Percentiles rank a stretch among this genome's conserved stretches.
phyloP scores from a whole-genome alignment of 805 yeast genomes.

The Candida broadrunensis region DNA sequence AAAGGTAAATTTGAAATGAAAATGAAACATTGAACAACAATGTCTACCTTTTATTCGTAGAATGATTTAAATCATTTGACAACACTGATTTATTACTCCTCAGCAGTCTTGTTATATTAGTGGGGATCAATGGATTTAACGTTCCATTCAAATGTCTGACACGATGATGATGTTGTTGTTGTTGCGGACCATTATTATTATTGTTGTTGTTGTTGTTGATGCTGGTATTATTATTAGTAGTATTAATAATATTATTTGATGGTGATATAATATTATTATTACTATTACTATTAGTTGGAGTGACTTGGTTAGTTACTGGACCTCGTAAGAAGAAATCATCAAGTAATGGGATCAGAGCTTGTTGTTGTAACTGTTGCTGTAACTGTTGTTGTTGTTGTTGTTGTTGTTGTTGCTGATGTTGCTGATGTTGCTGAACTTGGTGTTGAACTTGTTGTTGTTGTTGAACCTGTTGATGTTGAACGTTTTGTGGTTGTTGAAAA shows the following conservation, averaged over 20 bases:
- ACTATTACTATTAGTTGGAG: too few relatives aligned
- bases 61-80: too few relatives aligned
- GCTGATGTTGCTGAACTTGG: not conserved
- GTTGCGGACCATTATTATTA: constrained; percentile 1
- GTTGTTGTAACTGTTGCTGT: constrained; percentile 6
- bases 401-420: constrained; percentile 1
- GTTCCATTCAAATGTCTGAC: not conserved
- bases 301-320: too few relatives aligned
- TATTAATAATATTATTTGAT: not conserved
- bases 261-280: too few relatives aligned
- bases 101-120: not conserved
- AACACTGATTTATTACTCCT: not conserved
- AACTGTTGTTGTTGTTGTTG: constrained; percentile 4
- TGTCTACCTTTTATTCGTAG: too few relatives aligned
- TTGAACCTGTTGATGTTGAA: constrained; percentile 5
- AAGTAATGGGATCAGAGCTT: constrained; percentile 11
- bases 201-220: not conserved
- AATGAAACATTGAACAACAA: too few relatives aligned
- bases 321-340: constrained; percentile 23
- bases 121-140: not conserved
- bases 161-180: not conserved
- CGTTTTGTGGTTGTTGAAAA: constrained; percentile 3
- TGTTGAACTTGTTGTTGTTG: constrained; percentile 1
- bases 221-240: not conserved
- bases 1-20: too few relatives aligned